A percentile compares a stretch with the other conserved stretches of the same genome.
Conservation (phyloP, 352 stramenopile genomes). For the Phytophthora ohioensis region DNA sequence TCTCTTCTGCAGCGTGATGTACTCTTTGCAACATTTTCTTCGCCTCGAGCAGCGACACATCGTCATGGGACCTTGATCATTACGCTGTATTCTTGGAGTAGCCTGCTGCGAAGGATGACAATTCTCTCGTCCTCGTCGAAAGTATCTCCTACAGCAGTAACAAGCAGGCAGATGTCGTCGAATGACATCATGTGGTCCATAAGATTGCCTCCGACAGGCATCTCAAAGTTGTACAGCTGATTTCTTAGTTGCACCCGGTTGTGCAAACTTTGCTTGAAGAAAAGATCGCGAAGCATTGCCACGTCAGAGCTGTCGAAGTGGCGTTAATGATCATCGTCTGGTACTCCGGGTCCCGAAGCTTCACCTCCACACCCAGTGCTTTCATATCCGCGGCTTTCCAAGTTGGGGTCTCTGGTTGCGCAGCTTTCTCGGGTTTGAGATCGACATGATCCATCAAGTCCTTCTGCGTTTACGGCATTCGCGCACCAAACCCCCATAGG, state of each 20-base stretch:
- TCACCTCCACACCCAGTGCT: conserved; percentile 19
- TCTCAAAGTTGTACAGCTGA: conserved; percentile 20
- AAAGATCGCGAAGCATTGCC: conserved; percentile 20
- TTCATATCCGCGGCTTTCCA: conserved; percentile 38
- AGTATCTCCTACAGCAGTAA: conserved; percentile 23
- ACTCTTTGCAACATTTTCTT: conserved; percentile 36
- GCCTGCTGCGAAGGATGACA: conserved; percentile 25
- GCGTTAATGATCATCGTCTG: conserved; percentile 20
- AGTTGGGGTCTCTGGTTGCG: conserved; percentile 10
- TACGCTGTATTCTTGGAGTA: conserved; percentile 22
- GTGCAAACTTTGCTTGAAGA: conserved; percentile 22
- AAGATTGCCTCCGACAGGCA: neutral
- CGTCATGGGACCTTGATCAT: conserved; percentile 28
- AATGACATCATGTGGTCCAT: conserved; percentile 36
- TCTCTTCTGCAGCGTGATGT: conserved; percentile 6
- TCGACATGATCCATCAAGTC: neutral
- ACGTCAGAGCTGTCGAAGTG: conserved; percentile 6
- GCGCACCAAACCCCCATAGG: too few relatives aligned
- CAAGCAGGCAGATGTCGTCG: conserved; percentile 27
- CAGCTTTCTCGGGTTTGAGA: conserved; percentile 19
- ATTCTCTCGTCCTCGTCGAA: conserved; percentile 27
- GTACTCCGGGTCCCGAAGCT: conserved; percentile 23
- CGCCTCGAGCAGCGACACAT: conserved; percentile 18
- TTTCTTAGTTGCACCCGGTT: conserved; percentile 14
- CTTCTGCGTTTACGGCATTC: too few relatives aligned